Evolutionary conservation across 164 flowering plant species (phyloP), one percentile per base, ranked within the genome.

Genomic region (Magnolia changhungtana): DNA sequence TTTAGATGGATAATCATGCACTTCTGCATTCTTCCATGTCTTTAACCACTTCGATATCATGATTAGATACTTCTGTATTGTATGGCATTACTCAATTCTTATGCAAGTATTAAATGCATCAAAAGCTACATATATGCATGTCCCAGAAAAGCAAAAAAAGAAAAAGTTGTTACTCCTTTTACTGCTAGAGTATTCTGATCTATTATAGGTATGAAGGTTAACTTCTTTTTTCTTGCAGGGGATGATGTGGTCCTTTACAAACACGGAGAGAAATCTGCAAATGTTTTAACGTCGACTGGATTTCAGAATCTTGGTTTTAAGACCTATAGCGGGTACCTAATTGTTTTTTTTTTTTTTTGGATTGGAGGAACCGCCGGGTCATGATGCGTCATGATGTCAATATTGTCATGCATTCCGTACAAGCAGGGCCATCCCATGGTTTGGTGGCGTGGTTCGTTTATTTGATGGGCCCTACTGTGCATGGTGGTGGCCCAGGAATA

Each of bases 201-300:
- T 37, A 37, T 4, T 55, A 16, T 16, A 10, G 18, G 18, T 55
- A 16, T 55, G 61, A 10, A 55, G 61, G 18, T 55, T 55, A 16
- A 55, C 61, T 55, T 55, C 61, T 55, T 55, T 55, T 16, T 10
- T 75, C 21, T 71, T 78, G 50, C 88, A 90, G 93, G 81, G 73
- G 94, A 90, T 83, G 94, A 90, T 72, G 91, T 90, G 31, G 90
- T 90, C 73, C 85, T 82, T 18, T 85, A 84, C 59, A 78, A 81
- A 71, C 88, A 82, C 67, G 91, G 94, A 67, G 90, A 89, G 82
- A 86, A 81, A 78, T 87, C 94, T 75, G 91, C 89, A 51, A 74
- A 81, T 14, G 78, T 71, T 75, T 78, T 90, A 75, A 81, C 77
- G 73, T 83, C 90, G 49, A 70, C 85, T 66, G 91, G 91, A 52